Base-by-base conservation (phyloP, 2,329 filamentous ascomycete species). In the Microascus cirrosus region DNA sequence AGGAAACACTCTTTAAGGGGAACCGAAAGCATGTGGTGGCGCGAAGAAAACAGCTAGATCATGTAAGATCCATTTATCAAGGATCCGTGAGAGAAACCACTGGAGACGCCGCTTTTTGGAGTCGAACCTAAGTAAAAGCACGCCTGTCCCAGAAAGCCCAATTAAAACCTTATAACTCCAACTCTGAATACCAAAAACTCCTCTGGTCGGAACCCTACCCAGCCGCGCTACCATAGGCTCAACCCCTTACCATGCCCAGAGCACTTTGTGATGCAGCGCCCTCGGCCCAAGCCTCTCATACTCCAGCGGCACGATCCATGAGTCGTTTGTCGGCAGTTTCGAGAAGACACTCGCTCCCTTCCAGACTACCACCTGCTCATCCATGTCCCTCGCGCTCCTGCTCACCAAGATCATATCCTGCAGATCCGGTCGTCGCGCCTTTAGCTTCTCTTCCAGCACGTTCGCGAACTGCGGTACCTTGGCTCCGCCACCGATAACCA, bases 301-400 rank as follows among this genome's bases (percentile, higher is more conserved):
- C 77, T 97, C 93, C 65, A 87, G 78, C 53, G 84, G 82, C 15
- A 86, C 87, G 67, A 97, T 90, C 94, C 94, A 99, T 66, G 88
- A 94, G 70, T 99, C 94, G 72, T 97, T 97, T 18, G 90, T 92
- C 53, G 85, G 82, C 64, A 97, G 75, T 74, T 95, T 91, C 2
- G 90, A 92, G 76, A 96, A 99, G 18, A 99, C 92, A 68, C 91
- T 96, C 0, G 90, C 94, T 3, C 94, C 94, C 79, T 99, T 99
- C 94, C 94, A 99, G 10, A 87, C 86, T 57, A 97, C 88, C n/a
- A 97, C 92, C 72, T 96, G 91, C 60, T 94, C 90, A 72, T 99
- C 94, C 75, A 99, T 87, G 65, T 99, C 94, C 65, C 93, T 80
- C 0, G 94, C 94, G 79, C 79, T 94, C 60, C 79, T 76, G 61